phyloP scores from a whole-genome alignment of 2,329 filamentous ascomycete genomes.

The Rutstroemia sp. region DNA sequence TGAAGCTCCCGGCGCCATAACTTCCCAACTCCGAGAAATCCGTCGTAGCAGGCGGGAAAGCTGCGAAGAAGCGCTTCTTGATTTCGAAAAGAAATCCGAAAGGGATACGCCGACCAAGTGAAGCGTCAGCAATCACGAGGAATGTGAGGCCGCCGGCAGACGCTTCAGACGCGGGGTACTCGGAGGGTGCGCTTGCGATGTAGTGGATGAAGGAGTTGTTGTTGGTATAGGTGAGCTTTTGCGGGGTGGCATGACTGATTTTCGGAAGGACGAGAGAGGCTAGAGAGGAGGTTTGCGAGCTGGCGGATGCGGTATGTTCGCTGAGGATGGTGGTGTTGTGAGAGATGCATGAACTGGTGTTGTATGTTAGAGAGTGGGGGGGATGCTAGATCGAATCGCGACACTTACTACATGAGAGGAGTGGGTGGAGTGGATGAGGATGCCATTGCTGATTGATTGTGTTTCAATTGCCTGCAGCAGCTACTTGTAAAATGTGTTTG shows the following conservation, averaged over 20 bases:
- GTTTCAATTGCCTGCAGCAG: background rate
- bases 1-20: conserved; percentile 87
- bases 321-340: conserved; percentile 87
- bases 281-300: conserved; percentile 75
- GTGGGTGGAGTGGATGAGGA: conserved; percentile 62
- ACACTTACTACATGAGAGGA: conserved; percentile 63
- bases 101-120: conserved; percentile 77
- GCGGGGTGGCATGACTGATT: conserved; percentile 69
- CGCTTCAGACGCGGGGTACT: conserved; percentile 44
- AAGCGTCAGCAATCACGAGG: conserved; percentile 76
- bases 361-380: conserved; percentile 6
- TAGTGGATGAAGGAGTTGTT: conserved; percentile 92
- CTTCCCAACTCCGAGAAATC: conserved; percentile 74
- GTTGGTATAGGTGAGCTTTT: conserved; percentile 93
- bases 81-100: conserved; percentile 91
- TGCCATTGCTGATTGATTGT: conserved; percentile 44
- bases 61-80: conserved; percentile 74
- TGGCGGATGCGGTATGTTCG: conserved; percentile 83
- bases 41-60: conserved; percentile 57
- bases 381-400: background rate
- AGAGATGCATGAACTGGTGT: conserved; percentile 77
- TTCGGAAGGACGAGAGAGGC: conserved; percentile 93
- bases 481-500: background rate
- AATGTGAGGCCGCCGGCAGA: conserved; percentile 81
- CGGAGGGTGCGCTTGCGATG: conserved; percentile 74